Evolutionary conservation across 2,329 filamentous ascomycete genomes (phyloP), one percentile per base, ranked within the genome.

Genomic region (Hypoxylon sp.): DNA sequence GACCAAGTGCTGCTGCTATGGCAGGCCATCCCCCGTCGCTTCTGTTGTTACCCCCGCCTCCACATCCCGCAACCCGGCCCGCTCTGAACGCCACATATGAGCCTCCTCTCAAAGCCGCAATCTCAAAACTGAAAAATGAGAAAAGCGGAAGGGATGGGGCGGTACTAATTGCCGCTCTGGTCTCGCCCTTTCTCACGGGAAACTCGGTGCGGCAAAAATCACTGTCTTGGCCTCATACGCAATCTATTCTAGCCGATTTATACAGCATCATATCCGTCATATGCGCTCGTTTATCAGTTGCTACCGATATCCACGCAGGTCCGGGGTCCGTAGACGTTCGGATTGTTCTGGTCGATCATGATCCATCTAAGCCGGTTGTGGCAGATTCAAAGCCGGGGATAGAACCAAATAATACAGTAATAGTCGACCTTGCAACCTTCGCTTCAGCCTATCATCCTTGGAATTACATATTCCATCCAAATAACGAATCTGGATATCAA

Each of bases 231-330:
- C 75, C 83, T 32, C 79, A 84, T n/a, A 85, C 89, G 0, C 93
- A 97, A 77, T 83, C 85, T n/a, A 82, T 95, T 4, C 80, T 97
- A 20, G 91, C 91, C 2, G 86, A 87, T 24, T 76, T 96, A 22
- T 98, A 98, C 82, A 89, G 89, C 72, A 84, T 97, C 51, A 82
- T 96, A 59, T 90, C 90, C 32, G 81, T 89, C 46, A 82, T 93
- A n/a, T 93, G 91, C 67, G 87, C 89, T 11, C 84, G 88, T 69
- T 81, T 87, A 49, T 81, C 80, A 48, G 84, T 80, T 80, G 90
- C 77, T 80, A 92, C 78, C 76, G 92, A 78, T 82, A 86, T 81
- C 5, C 78, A 79, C 42, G 81, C 80, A 12, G 87, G 87, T 33
- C 84, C 87, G 0, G 88, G 89, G 46, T 91, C 92, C 22, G 86